Evolutionary conservation across 163 green algal genomes (phyloP).

Genomic region (Prototheca wickerhamii): DNA sequence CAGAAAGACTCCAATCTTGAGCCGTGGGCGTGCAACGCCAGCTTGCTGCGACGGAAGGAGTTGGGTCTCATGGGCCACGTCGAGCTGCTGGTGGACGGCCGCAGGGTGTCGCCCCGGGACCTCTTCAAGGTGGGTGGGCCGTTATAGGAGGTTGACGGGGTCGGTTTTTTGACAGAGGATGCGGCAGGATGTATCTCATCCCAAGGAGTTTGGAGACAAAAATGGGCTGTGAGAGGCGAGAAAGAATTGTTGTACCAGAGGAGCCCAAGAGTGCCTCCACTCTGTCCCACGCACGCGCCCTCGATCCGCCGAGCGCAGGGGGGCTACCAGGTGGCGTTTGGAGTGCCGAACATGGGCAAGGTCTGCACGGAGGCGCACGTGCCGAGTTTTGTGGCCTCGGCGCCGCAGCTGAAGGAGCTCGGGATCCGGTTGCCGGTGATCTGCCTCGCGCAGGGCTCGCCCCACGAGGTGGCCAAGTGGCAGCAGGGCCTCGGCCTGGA

Average conservation of each 20-base stretch:
- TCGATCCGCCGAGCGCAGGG: slow-evolving; percentile 31
- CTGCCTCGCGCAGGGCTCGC: slow-evolving; percentile 26
- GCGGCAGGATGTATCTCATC: neutral
- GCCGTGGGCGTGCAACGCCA: neutral
- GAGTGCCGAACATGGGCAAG: slow-evolving; percentile 70
- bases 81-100: neutral
- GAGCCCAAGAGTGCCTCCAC: neutral
- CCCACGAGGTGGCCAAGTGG: slow-evolving; percentile 25
- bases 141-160: neutral
- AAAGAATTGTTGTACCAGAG: too few relatives aligned
- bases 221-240: too few relatives aligned
- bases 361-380: slow-evolving; percentile 70
- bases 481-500: slow-evolving; percentile 35
- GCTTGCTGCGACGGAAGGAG: slow-evolving; percentile 2
- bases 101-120: neutral
- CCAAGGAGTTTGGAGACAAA: too few relatives aligned
- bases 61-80: neutral
- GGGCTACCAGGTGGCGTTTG: slow-evolving; percentile 57
- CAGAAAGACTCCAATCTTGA: slow-evolving; percentile 2
- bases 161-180: neutral
- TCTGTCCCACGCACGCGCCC: neutral
- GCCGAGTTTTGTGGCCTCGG: slow-evolving; percentile 52
- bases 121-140: slow-evolving; percentile 2
- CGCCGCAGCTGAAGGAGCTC: slow-evolving; percentile 27
- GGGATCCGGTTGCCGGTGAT: slow-evolving; percentile 31